Base-by-base conservation (phyloP, 495 filamentous ascomycete species). In the Halenospora varia region DNA sequence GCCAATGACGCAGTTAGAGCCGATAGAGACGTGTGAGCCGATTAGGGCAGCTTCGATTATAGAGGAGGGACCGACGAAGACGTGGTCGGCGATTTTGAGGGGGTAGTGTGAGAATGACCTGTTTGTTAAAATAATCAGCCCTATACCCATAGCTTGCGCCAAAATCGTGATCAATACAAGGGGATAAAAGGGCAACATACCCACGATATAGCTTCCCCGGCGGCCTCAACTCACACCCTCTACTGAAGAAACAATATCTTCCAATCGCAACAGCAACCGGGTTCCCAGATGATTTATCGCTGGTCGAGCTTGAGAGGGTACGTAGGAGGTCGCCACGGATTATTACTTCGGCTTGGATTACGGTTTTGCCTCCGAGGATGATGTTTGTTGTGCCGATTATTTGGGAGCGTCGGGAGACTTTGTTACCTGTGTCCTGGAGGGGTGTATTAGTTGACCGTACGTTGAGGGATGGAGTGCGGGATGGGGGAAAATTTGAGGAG, bases 321-420 rank as follows among this genome's bases (percentile, higher is more conserved):
- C 89, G 82, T 26, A 87, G 81, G 17, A 96, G 86, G 66, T 98
- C 95, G 42, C 93, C 94, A 45, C 94, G 88, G 67, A 98, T 92
- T 65, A 90, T 88, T 61, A 88, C 92, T 65, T 95, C 89, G 54
- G 90, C 85, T 73, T 91, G 86, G 68, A 98, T 95, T 62, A 97
- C 89, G 10, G 90, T 94, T 72, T 93, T 95, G 56, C 94, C 94
- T 62, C 90, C 93, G 13, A 98, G 89, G 73, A 96, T 96, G 70
- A 98, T 96, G 75, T 97, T 93, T 57, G 93, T 90, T 23, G 92
- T 96, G 66, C 94, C 94, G 70, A 96, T 85, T 62, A 98, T 88
- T 65, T 87, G 84, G 51, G 88, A 86, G 51, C 89, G 89, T 64
- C 94, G 90, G 35, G 92, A 93, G 62, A 98, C 92, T 78, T 97